Evolutionary conservation across 192 early-diverging fungal genomes (phyloP), one percentile per base, ranked within the genome.

Genomic region (Jimgerdemannia flammicorona): DNA sequence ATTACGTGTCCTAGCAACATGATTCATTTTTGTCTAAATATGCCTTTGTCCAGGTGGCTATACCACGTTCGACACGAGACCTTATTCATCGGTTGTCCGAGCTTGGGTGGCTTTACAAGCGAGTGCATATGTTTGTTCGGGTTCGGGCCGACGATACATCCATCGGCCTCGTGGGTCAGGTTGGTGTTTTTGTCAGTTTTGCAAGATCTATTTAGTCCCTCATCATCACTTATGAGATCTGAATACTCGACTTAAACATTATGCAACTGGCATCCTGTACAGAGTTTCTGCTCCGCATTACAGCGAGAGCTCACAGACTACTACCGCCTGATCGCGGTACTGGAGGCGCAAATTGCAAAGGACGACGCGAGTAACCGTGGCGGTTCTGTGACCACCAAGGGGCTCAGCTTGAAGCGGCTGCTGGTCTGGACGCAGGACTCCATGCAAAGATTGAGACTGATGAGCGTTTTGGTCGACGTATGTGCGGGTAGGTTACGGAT

Each of bases 381-480:
- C 17, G 64, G 72, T 72, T 2, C 81, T 84, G 70, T 85, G 0
- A 81, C 80, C 72, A 80, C 88, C 18, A 78, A 88, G 17, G 89
- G 89, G 1, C 79, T 96, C 63, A 91, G 95, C 0, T 75, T 99
- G 70, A 96, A 94, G 66, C 88, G 97, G 64, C 81, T 99, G 10
- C 77, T 91, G 20, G 90, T 93, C 4, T 99, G 97, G 97, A 94
- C 91, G 3, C 85, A 86, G 43, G 94, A 96, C 41, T 91, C 94
- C 20, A 76, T 93, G 43, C 85, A 93, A 72, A 87, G 90, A 69
- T 84, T 99, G 64, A 81, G 92, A 67, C 79, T 97, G 66, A 91
- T 97, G 88, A 84, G 83, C 43, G 85, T 88, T 0, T 71, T 96
- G 64, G 87, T 93, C 18, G 90, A 94, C 68, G 79, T 80, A 40